These are phyloP conservation scores for Xerocomellus amylosporus DNA, from an alignment of 768 basidiomycete genomes.

Conservation along the genomic window DNA sequence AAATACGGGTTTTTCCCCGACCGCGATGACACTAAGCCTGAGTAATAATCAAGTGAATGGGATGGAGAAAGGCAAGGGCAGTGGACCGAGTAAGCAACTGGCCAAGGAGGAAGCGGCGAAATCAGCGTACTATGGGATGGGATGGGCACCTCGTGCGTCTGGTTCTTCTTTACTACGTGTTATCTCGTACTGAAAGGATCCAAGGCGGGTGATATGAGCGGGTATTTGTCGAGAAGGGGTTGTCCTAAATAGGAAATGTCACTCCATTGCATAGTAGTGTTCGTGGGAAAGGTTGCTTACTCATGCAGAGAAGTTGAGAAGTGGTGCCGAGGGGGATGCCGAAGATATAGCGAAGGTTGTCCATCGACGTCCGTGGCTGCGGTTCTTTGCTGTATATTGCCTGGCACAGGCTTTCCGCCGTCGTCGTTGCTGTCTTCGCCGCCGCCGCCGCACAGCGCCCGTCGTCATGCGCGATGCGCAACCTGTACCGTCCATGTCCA, in stretches of 20 bases:
- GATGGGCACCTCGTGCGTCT: constrained; percentile 55
- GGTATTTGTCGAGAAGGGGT: background rate
- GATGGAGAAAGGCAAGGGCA: constrained; percentile 61
- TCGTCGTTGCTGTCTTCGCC: background rate
- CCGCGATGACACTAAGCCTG: constrained; percentile 1
- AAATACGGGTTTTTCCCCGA: background rate
- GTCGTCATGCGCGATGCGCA: constrained; percentile 29
- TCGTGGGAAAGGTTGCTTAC: constrained; percentile 25
- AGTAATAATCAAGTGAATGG: constrained; percentile 54
- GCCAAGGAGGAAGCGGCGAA: constrained; percentile 79
- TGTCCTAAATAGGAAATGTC: constrained; percentile 21
- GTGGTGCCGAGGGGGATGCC: constrained; percentile 25
- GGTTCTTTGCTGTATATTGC: constrained; percentile 16
- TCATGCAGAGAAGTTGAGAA: constrained; percentile 15
- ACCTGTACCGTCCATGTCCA: constrained; percentile 31
- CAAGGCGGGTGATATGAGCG: constrained; percentile 20
- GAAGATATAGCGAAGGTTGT: constrained; percentile 22
- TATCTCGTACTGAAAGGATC: background rate
- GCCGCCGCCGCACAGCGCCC: constrained; percentile 1
- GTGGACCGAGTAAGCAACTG: constrained; percentile 66
- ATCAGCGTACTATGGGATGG: constrained; percentile 70
- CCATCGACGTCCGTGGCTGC: constrained; percentile 10
- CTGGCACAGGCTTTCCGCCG: background rate
- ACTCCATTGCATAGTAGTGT: constrained; percentile 1
- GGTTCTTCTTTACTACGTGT: background rate